These are phyloP conservation scores for Penicillium parvum DNA, from an alignment of 495 filamentous ascomycete species.

Conservation along the genomic window DNA sequence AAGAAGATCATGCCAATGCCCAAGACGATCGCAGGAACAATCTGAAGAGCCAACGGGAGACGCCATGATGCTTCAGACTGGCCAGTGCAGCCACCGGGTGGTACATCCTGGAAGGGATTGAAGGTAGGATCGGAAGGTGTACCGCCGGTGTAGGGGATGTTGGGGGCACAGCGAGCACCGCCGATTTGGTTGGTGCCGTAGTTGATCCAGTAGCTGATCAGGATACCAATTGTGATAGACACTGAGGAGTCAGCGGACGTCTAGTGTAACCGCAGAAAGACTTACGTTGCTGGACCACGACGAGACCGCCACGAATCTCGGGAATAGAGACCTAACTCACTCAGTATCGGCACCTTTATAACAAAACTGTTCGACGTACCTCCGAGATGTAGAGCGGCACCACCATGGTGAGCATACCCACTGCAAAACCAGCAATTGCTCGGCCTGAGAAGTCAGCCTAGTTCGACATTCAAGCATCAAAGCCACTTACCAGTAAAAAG, in stretches of 20 bases:
- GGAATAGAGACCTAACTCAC: constrained; percentile 44
- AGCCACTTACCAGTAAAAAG: constrained; percentile 55
- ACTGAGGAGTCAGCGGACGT: constrained; percentile 22
- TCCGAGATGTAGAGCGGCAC: constrained; percentile 44
- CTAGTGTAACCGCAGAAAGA: neutral
- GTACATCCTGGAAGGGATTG: constrained; percentile 42
- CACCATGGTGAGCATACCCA: constrained; percentile 37
- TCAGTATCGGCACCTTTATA: neutral
- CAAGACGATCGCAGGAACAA: constrained; percentile 55
- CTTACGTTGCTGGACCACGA: constrained; percentile 68
- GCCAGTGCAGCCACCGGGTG: constrained; percentile 31
- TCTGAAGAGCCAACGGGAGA: constrained; percentile 59
- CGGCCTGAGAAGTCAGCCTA: constrained; percentile 44
- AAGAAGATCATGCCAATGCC: constrained; percentile 68
- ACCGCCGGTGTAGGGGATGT: constrained; percentile 64
- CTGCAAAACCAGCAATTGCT: constrained; percentile 59
- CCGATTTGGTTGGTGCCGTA: constrained; percentile 49
- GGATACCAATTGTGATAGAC: constrained; percentile 79
- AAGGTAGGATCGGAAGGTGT: constrained; percentile 40
- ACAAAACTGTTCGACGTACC: constrained; percentile 4
- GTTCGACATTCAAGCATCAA: neutral
- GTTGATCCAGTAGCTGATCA: constrained; percentile 82
- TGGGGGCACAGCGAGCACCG: constrained; percentile 36
- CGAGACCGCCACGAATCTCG: constrained; percentile 64
- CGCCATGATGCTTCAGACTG: constrained; percentile 72